Percentiles rank a stretch among this genome's conserved stretches.
Conservation (phyloP, 768 basidiomycete genomes). For the Agrocybe pediades region DNA sequence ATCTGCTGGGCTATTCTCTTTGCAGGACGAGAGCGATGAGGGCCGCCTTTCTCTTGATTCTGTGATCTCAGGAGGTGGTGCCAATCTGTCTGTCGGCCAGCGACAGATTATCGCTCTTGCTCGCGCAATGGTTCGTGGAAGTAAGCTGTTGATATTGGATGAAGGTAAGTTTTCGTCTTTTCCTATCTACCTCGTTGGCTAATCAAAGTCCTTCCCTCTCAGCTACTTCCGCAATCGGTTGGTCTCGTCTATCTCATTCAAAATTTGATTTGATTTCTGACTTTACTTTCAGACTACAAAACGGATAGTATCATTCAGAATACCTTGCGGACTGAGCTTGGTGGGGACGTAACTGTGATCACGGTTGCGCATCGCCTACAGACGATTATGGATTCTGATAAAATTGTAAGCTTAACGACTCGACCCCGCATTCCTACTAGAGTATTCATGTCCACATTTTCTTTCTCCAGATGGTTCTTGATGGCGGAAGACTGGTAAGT, state of each 20-base stretch:
- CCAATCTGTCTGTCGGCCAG: slow-evolving; percentile 77
- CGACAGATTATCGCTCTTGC: slow-evolving; percentile 70
- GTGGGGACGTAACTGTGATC: slow-evolving; percentile 57
- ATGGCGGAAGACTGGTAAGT: not conserved
- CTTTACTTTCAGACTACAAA: slow-evolving; percentile 42
- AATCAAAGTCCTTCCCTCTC: not conserved
- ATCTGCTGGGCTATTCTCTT: not conserved
- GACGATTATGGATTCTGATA: slow-evolving; percentile 68
- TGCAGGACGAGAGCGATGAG: slow-evolving; percentile 1
- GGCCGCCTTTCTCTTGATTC: not conserved
- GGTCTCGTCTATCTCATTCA: no score
- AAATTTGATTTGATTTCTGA: not conserved
- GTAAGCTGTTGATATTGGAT: slow-evolving; percentile 61
- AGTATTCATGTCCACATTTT: not conserved
- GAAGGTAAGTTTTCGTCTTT: slow-evolving; percentile 6
- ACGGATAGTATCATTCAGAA: slow-evolving; percentile 71
- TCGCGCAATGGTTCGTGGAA: slow-evolving; percentile 57
- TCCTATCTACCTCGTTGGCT: not conserved
- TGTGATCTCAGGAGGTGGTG: slow-evolving; percentile 45
- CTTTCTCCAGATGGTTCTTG: slow-evolving; percentile 1
- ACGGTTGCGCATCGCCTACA: slow-evolving; percentile 71
- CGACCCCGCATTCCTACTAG: no score
- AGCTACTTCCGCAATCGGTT: slow-evolving; percentile 50
- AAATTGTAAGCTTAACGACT: slow-evolving; percentile 46
- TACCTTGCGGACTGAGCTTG: slow-evolving; percentile 65